phyloP scores from a whole-genome alignment of 306 rosid species.

The Medicago ruthenica region DNA sequence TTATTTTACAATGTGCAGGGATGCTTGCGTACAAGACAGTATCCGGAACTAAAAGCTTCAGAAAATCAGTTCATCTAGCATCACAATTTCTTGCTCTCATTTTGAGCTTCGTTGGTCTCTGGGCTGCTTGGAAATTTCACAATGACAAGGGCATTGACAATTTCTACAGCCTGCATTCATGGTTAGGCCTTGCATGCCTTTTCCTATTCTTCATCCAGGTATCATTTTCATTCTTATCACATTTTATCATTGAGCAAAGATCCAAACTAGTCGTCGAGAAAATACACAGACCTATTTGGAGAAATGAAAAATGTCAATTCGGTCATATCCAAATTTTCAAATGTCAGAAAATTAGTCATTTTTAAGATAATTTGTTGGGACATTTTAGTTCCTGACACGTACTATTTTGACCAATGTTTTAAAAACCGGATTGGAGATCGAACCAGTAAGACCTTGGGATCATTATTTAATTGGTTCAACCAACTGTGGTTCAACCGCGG shows the following conservation, averaged over 20 bases:
- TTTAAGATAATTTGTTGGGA: neutral
- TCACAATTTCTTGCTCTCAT: conserved; percentile 72
- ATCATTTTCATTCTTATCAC: neutral
- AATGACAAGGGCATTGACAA: conserved; percentile 92
- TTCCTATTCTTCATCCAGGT: conserved; percentile 87
- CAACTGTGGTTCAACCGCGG: too few relatives aligned
- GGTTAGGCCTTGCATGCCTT: conserved; percentile 91
- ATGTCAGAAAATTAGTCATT: neutral
- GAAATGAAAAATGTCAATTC: neutral
- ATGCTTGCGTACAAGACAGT: conserved; percentile 94
- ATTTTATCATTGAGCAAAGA: neutral
- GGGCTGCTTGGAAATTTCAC: conserved; percentile 99
- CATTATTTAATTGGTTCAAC: too few relatives aligned
- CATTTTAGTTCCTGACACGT: neutral
- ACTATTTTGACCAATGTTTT: neutral
- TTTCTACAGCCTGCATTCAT: conserved; percentile 96
- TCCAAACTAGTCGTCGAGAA: neutral
- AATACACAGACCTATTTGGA: neutral
- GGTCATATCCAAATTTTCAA: neutral
- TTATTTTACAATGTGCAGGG: conserved; percentile 57
- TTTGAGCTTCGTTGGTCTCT: conserved; percentile 77
- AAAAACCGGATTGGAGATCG: neutral
- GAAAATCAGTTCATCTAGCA: conserved; percentile 74
- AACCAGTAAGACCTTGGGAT: neutral
- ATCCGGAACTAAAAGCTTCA: conserved; percentile 80